Evolutionary conservation across 352 stramenopile species (phyloP), one percentile per base, ranked within the genome.

Genomic region (Pythium apleroticum): DNA sequence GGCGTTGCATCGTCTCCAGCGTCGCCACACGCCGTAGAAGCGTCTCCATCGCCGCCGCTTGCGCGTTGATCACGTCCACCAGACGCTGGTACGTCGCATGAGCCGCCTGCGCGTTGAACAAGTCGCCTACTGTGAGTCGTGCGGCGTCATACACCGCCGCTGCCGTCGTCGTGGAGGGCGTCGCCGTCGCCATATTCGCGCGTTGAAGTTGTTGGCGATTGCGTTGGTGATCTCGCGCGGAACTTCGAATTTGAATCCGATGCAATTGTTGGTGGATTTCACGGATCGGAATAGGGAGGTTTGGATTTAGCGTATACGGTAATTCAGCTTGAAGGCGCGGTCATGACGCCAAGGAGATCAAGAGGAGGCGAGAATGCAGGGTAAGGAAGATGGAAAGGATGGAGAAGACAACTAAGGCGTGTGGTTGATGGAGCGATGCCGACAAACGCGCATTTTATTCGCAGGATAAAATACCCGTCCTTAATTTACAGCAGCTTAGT

Each of bases 381-480:
- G n/a, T n/a, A n/a, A n/a, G n/a, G n/a, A n/a, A n/a, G n/a, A n/a
- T 46, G 20, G 35, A 48, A 52, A 20, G 4, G 33, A 59, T 8
- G 17, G 57, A 24, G 20, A 55, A 41, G 52, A 24, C 39, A 22
- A 28, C 9, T 3, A 28, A 20, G 9, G 17, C 25, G 55, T 61
- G 60, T 65, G n/a, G 11, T 55, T 65, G 59, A 68, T 59, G 66
- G 59, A 65, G 61, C 60, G 41, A 64, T 69, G 81, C 83, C 79
- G 77, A 89, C 78, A 86, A 76, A 78, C 68, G 77, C 75, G 75
- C 63, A 83, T 77, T 88, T 87, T 89, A 88, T 90, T 86, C 84
- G 69, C 65, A 74, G 74, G 81, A 80, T 79, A 81, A 69, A 76
- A 88, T 69, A 77, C 75, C 69, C 71, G 73, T 81, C 74, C 76